Evolutionary conservation across 2,329 filamentous ascomycete species (phyloP).

Genomic region (Penicillium sp.): DNA sequence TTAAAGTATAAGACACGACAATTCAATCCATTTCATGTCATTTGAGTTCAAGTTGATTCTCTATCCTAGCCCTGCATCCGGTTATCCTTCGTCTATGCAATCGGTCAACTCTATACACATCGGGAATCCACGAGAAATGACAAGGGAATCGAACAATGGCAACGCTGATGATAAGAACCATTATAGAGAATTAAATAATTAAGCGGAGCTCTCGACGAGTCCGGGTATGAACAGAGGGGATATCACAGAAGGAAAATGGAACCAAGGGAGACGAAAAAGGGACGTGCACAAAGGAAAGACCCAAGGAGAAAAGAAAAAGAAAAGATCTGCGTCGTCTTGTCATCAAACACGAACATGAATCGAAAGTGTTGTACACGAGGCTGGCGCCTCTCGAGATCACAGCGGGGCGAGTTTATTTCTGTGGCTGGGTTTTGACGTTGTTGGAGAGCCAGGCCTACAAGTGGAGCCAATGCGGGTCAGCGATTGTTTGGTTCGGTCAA

Average conservation of each 20-base stretch:
- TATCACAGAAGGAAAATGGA: constrained; percentile 38
- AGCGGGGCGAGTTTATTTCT: constrained; percentile 31
- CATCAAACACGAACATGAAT: constrained; percentile 39
- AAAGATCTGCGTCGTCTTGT: constrained; percentile 37
- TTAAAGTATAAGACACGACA: no score
- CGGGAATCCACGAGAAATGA: constrained; percentile 13
- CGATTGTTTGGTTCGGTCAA: constrained; percentile 6
- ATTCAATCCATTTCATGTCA: constrained; percentile 15
- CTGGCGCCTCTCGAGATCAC: constrained; percentile 20
- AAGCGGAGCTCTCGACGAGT: constrained; percentile 28
- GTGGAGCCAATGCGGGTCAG: constrained; percentile 15
- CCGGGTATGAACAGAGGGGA: constrained; percentile 40
- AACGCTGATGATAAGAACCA: constrained; percentile 19
- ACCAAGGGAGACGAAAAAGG: constrained; percentile 17
- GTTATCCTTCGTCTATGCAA: constrained; percentile 6
- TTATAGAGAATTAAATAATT: constrained; percentile 29
- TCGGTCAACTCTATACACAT: constrained; percentile 17
- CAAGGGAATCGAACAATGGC: constrained; percentile 16
- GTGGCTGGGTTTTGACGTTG: constrained; percentile 63
- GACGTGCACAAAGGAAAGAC: constrained; percentile 18
- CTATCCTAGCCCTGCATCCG: constrained; percentile 8
- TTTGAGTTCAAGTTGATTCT: constrained; percentile 14
- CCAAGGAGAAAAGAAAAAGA: constrained; percentile 17
- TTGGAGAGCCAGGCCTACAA: constrained; percentile 68
- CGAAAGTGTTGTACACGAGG: constrained; percentile 37